Evolutionary conservation across 495 filamentous ascomycete genomes (phyloP).

Genomic region (Extremus antarcticus): DNA sequence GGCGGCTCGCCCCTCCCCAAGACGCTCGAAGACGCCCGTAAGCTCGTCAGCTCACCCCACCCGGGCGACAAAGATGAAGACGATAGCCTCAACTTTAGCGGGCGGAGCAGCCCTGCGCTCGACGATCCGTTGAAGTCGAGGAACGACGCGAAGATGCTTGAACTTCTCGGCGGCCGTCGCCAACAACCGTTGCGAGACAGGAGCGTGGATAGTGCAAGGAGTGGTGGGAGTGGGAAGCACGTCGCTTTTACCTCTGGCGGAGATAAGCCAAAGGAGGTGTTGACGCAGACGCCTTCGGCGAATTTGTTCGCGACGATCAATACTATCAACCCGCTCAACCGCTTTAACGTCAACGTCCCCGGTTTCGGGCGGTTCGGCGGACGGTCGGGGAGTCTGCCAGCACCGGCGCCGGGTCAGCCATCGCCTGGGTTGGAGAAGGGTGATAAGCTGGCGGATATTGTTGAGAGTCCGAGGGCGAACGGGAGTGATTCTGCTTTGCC

Average conservation of each 20-base stretch:
- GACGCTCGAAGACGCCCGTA: conserved; percentile 84
- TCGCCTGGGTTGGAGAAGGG: conserved; percentile 9
- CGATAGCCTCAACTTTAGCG: conserved; percentile 29
- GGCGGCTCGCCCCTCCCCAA: conserved; percentile 48
- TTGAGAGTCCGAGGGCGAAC: conserved; percentile 2
- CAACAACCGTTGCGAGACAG: conserved; percentile 51
- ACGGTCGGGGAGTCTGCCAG: conserved; percentile 37
- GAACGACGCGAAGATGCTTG: conserved; percentile 49
- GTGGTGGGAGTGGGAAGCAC: conserved; percentile 43
- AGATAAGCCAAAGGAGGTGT: conserved; percentile 5
- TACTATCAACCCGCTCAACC: conserved; percentile 73
- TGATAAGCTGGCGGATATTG: conserved; percentile 11
- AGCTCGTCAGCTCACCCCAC: conserved; percentile 63
- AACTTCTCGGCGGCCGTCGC: conserved; percentile 45
- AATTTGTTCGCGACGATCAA: conserved; percentile 71
- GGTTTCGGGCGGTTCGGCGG: conserved; percentile 63
- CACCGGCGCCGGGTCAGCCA: not conserved
- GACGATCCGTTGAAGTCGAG: conserved; percentile 23
- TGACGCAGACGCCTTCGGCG: conserved; percentile 11
- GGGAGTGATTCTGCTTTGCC: not conserved
- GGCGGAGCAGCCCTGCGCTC: conserved; percentile 8
- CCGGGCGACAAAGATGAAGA: conserved; percentile 36
- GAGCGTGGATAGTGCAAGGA: conserved; percentile 66
- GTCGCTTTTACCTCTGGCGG: conserved; percentile 30
- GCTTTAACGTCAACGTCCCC: conserved; percentile 50